Evolutionary conservation across 495 filamentous ascomycete species (phyloP).

Genomic region (Hypoxylon crocopeplum): DNA sequence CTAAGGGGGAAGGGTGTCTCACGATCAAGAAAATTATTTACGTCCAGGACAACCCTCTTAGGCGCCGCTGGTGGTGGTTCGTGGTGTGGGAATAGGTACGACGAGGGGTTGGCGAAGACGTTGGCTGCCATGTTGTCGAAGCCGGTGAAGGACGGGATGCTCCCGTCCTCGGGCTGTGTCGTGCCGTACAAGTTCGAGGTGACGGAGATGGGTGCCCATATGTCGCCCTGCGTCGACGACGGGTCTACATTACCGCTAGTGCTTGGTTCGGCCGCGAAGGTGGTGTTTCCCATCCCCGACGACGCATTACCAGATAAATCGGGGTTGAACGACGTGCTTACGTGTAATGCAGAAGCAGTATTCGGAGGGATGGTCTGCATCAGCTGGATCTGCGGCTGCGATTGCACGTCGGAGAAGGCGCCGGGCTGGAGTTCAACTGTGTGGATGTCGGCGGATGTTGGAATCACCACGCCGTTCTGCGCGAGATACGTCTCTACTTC

Average conservation of each 20-base stretch:
- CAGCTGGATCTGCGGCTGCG: constrained; percentile 9
- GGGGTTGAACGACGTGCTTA: background rate
- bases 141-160: constrained; percentile 23
- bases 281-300: background rate
- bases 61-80: constrained; percentile 1
- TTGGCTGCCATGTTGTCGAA: constrained; percentile 24
- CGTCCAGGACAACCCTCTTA: constrained; percentile 33
- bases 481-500: constrained; percentile 75
- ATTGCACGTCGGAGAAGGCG: constrained; percentile 36
- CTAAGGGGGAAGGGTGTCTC: background rate
- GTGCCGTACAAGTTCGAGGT: constrained; percentile 10
- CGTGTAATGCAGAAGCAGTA: background rate
- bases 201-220: constrained; percentile 20
- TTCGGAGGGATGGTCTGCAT: constrained; percentile 12
- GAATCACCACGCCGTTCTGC: constrained; percentile 63
- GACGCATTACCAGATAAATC: background rate
- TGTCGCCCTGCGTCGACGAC: background rate
- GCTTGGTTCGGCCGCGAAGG: background rate
- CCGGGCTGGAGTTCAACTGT: constrained; percentile 55
- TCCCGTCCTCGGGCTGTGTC: background rate
- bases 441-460: constrained; percentile 58
- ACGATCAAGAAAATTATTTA: constrained; percentile 35
- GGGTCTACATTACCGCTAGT: background rate
- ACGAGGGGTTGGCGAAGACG: constrained; percentile 12
- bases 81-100: constrained; percentile 41